Conservation (phyloP, 306 rosid genomes). For the Dalbergia cochinchinensis region DNA sequence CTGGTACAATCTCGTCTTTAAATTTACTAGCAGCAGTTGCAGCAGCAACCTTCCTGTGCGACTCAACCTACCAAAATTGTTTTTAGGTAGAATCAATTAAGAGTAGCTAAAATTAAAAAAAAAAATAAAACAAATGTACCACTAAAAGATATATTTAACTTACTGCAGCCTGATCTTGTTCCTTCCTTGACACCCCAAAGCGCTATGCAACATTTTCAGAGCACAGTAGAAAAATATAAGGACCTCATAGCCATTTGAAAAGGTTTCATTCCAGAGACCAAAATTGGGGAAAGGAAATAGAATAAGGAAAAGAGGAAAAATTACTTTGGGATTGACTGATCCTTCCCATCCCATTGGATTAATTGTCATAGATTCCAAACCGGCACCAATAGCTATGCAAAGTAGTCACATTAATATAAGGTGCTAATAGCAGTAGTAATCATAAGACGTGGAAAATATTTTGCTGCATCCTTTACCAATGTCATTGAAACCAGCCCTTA, state of each 20-base stretch:
- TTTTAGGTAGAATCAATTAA: slow-evolving; percentile 27
- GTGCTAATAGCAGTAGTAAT: not conserved
- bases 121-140: not conserved
- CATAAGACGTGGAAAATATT: not conserved
- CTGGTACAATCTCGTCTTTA: slow-evolving; percentile 92
- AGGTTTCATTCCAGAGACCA: slow-evolving; percentile 32
- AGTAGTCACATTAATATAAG: slow-evolving; percentile 12
- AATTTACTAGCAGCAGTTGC: slow-evolving; percentile 94
- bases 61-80: slow-evolving; percentile 74
- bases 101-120: not conserved
- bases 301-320: slow-evolving; percentile 15
- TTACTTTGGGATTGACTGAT: slow-evolving; percentile 85
- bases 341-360: slow-evolving; percentile 97
- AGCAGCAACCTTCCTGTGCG: slow-evolving; percentile 89
- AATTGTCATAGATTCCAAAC: slow-evolving; percentile 87
- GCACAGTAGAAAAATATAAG: slow-evolving; percentile 36
- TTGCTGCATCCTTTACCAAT: slow-evolving; percentile 59
- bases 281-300: not conserved
- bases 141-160: slow-evolving; percentile 55
- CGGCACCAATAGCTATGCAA: slow-evolving; percentile 89
- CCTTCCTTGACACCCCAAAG: slow-evolving; percentile 83
- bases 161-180: slow-evolving; percentile 96
- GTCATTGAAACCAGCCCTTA: slow-evolving; percentile 92
- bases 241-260: slow-evolving; percentile 14
- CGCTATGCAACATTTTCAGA: slow-evolving; percentile 93